Base-by-base conservation (phyloP, 2,329 filamentous ascomycete genomes). In the Emericellopsis atlantica region DNA sequence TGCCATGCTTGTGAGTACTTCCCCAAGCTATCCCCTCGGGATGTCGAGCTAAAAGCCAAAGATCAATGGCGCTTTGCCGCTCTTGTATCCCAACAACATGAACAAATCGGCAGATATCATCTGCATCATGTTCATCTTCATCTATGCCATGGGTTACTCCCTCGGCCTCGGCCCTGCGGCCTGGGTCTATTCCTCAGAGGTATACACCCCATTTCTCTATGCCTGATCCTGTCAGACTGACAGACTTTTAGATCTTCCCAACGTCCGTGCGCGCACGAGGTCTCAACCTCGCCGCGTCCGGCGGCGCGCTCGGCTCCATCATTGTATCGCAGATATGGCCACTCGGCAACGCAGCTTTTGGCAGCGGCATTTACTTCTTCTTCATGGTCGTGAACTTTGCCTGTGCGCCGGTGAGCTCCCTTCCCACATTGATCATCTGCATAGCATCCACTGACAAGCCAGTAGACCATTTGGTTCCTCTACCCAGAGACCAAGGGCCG, bases 151-250 rank as follows among this genome's bases (percentile, higher is more conserved):
- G 39, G 73, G 73, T 1, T 77, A 74, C 49, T 74, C 69, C 39
- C 59, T 77, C 45, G 70, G 73, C 0, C 74, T 76, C 35, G 73
- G 73, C 0, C 70, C 73, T 0, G 66, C 70, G 1, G 63, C 71
- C 0, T 78, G 73, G 73, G 70, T 77, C 0, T 77, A 77, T 45
- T 69, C 70, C n/a, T 66, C 71, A 0, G 73, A 78, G 58, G 69
- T 72, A 45, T 21, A 54, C 39, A 4, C 4, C 24, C 29, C 32
- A 33, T 12, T 14, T 4, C 5, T 4, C 15, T 14, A 33, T 33
- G 12, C 32, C 12, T 33, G 9, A 16, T 10, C 33, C 3, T 35
- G n/a, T 3, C n/a, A n/a, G n/a, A 35, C n/a, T 16, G 18, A 35
- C 15, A 6, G 36, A 5, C 2, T 32, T 26, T 11, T 15, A 18